Percentiles rank a stretch among this genome's conserved stretches.
phyloP scores from a whole-genome alignment of 208 protist species.

The Dictyostelium gargantuum region DNA sequence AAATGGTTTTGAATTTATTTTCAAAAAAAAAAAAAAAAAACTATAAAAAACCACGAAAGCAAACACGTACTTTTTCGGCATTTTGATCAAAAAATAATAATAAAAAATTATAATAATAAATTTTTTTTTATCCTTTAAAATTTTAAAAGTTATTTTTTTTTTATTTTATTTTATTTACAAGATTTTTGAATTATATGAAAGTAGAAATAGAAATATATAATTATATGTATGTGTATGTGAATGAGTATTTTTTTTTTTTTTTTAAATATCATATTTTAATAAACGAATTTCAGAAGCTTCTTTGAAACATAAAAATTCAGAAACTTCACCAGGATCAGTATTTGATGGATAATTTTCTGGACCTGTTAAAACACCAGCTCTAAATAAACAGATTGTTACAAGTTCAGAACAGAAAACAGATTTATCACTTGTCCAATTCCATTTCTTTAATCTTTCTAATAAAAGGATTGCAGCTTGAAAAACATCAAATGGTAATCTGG shows the following conservation, averaged over 20 bases:
- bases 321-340: slow-evolving; percentile 1
- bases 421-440: not conserved
- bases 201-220: too few species aligned
- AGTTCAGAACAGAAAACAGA: slow-evolving; percentile 36
- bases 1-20: too few species aligned
- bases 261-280: slow-evolving; percentile 34
- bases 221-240: not conserved
- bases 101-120: too few species aligned
- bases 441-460: not conserved
- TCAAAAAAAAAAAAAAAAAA: too few species aligned
- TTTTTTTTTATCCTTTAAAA: too few species aligned
- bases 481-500: not conserved
- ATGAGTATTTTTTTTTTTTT: not conserved
- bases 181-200: not conserved
- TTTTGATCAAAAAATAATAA: too few species aligned
- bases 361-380: not conserved
- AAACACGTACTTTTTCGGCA: too few species aligned
- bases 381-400: not conserved
- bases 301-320: not conserved
- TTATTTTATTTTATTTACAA: not conserved
- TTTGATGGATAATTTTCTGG: not conserved
- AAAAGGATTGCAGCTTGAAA: not conserved
- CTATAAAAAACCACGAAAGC: too few species aligned
- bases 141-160: too few species aligned
- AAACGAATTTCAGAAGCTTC: not conserved